Evolutionary conservation across 2,329 filamentous ascomycete species (phyloP), one percentile per base, ranked within the genome.

Genomic region (Peltaster fructicola): DNA sequence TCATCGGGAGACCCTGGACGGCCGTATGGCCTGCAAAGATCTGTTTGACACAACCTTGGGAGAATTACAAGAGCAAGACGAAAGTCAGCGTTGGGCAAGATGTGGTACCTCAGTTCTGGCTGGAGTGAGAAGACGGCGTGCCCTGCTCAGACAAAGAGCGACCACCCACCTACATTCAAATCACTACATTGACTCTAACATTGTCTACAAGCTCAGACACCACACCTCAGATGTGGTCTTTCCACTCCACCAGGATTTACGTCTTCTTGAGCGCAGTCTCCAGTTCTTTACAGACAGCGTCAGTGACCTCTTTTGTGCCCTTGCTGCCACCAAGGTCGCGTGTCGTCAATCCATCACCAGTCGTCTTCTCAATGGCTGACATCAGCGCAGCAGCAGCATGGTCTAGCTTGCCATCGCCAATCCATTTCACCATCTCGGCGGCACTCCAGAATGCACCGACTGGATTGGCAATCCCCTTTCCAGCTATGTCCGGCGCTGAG

Each of bases 1-100:
- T 95, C 17, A 70, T 72, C 17, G 84, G 84, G 1, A 71, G 63
- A 40, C 70, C 84, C 11, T 68, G 73, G 8, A 68, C 72, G 46
- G 63, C 90, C 15, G 45, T 92, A 27, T 75, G 68, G 54, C 81
- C 80, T 3, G 63, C 61, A 36, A 53, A 56, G 30, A 65, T 68
- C 51, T 59, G 64, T 39, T 67, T 69, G 7, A 48, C 50, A 13
- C 48, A 48, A 32, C 51, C 44, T 32, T 54, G 55, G 41, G 73
- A 66, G 64, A 62, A 62, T 56, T 64, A 40, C 26, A 45, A 44
- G 26, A 46, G 45, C 17, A 41, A 36, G 31, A 57, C 53, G 24
- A 55, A 34, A 30, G 57, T 65, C 24, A 40, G n/a, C n/a, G n/a
- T n/a, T n/a, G n/a, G n/a, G n/a, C n/a, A n/a, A n/a, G n/a, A n/a